Evolutionary conservation across 192 early-diverging fungal genomes (phyloP), one percentile per base, ranked within the genome.

Genomic region (Neocallimastix lanati): DNA sequence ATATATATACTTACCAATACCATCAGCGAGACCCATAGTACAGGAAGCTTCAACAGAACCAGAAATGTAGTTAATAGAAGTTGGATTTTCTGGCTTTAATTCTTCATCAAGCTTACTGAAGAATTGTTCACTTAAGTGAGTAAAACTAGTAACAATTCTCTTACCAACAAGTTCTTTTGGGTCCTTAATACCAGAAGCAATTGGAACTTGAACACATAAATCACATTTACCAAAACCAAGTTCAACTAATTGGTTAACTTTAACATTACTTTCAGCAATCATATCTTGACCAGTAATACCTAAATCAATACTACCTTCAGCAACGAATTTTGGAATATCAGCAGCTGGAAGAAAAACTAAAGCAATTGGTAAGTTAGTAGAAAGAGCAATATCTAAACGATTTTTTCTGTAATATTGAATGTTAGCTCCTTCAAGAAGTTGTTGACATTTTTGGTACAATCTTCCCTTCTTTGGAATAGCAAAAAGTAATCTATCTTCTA

Each of bases 261-360:
- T 80, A 7, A 88, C 90, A 78, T 89, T 90, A 16, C 90, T 89
- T 83, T 99, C 97, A 35, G 91, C 90, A 28, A 96, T 90, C 88
- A 98, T 96, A 83, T 99, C 97, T 83, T 96, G 90, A 18, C 97
- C 97, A 12, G 96, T 97, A 79, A 99, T 98, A 13, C 97, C 97
- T 76, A 99, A 80, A 83, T 99, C 97, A 16, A 98, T 93, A 83
- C 95, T 95, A 29, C 97, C 97, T 76, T 94, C 93, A 67, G 91
- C 96, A 38, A 99, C 95, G 81, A 93, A 99, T 76, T 97, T 93
- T 77, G 96, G 92, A 82, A 99, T 99, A 83, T 99, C 96, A 14
- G 93, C 92, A 11, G 96, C 97, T 2, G 95, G 95, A 38, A 99
- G 84, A 83, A 99, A 99, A 29, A 99, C 91, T 50, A 99, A 85